Evolutionary conservation across 768 basidiomycete species (phyloP).

Genomic region (Trametes punicea): DNA sequence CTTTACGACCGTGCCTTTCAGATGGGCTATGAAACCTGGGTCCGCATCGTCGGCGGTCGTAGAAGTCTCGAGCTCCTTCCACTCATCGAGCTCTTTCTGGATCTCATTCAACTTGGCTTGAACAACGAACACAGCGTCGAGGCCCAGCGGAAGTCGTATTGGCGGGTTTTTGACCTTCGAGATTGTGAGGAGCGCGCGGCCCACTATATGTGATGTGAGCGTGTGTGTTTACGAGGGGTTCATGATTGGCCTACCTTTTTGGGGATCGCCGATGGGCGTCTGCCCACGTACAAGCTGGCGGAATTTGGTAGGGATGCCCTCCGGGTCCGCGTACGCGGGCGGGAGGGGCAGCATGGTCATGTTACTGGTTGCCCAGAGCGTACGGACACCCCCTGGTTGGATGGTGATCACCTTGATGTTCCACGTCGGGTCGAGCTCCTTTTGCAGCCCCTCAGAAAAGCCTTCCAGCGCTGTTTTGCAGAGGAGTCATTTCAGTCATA

Average conservation of each 20-base stretch:
- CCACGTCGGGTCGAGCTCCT: constrained; percentile 22
- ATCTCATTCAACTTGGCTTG: constrained; percentile 3
- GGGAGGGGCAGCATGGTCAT: constrained; percentile 1
- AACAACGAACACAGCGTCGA: background rate
- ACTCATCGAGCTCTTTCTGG: constrained; percentile 5
- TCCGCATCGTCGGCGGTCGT: constrained; percentile 8
- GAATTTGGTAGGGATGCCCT: background rate
- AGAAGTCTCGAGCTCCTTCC: constrained; percentile 6
- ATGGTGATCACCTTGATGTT: constrained; percentile 22
- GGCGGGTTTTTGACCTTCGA: constrained; percentile 7
- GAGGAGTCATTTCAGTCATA: background rate
- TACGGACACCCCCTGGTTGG: constrained; percentile 24
- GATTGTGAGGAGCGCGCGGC: background rate
- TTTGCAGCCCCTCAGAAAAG: constrained; percentile 22
- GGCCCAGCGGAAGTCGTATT: background rate
- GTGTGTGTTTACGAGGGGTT: too few relatives aligned
- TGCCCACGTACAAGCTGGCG: background rate
- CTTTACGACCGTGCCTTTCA: background rate
- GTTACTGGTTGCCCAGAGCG: constrained; percentile 16
- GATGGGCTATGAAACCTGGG: background rate
- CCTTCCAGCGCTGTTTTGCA: constrained; percentile 19
- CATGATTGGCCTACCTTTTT: background rate
- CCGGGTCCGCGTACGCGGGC: background rate
- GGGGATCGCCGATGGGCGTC: background rate
- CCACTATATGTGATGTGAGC: background rate